phyloP scores from a whole-genome alignment of 345 rosid genomes.

The Salix purpurea region DNA sequence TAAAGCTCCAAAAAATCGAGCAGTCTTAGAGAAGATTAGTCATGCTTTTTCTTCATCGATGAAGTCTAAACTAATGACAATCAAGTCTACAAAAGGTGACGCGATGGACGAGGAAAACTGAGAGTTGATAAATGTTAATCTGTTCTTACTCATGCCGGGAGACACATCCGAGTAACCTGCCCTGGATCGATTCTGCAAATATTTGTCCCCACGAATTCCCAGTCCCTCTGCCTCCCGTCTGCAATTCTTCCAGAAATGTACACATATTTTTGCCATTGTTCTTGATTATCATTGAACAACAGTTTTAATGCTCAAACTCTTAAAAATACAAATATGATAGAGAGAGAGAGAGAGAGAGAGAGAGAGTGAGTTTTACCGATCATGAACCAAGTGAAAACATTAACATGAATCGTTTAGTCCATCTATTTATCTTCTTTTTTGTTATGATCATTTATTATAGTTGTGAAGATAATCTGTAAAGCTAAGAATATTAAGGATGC shows the following conservation, averaged over 20 bases:
- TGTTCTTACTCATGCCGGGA: background rate
- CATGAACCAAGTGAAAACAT: too few species aligned
- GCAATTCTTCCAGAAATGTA: background rate
- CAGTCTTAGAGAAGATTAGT: too few species aligned
- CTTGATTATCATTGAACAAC: background rate
- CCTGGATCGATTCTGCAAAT: background rate
- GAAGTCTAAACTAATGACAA: too few species aligned
- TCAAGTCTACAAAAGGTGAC: background rate
- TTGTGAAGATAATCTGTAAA: too few species aligned
- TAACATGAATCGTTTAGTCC: too few species aligned
- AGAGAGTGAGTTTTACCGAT: background rate
- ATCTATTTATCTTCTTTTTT: too few species aligned
- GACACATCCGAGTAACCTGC: background rate
- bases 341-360: background rate
- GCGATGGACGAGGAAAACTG: background rate
- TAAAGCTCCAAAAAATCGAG: too few species aligned
- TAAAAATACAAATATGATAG: too few species aligned
- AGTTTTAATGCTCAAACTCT: too few species aligned
- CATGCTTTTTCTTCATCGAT: too few species aligned
- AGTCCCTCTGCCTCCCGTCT: background rate
- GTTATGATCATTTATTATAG: too few species aligned
- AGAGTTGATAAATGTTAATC: background rate
- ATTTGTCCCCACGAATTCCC: background rate
- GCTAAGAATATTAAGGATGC: too few species aligned
- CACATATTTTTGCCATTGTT: background rate